A percentile compares a stretch with the other conserved stretches of the same genome.
Conservation (phyloP, 2,329 filamentous ascomycete genomes). For the Dothideomycetidae sp. region DNA sequence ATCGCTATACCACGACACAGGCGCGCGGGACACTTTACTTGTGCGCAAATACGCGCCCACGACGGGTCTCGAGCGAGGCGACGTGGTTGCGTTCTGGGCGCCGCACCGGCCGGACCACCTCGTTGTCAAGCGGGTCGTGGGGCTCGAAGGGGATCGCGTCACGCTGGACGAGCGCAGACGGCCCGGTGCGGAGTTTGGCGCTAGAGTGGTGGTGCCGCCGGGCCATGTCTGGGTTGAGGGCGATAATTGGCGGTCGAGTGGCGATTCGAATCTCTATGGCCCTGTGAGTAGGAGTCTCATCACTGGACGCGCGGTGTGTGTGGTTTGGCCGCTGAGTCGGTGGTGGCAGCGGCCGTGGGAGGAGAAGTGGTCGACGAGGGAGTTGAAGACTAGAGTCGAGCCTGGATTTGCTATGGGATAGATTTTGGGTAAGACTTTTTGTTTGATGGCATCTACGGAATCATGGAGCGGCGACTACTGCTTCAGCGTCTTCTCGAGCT, state of each 20-base stretch:
- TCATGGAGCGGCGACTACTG: too few relatives aligned
- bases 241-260: slow-evolving; percentile 57
- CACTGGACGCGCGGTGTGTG: slow-evolving; percentile 56
- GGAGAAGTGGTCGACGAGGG: slow-evolving; percentile 38
- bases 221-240: slow-evolving; percentile 95
- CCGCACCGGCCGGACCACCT: slow-evolving; percentile 55
- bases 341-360: slow-evolving; percentile 39
- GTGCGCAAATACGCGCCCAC: slow-evolving; percentile 21
- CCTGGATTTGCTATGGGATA: slow-evolving; percentile 14
- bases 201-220: slow-evolving; percentile 49
- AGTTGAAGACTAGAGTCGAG: slow-evolving; percentile 29
- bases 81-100: slow-evolving; percentile 31
- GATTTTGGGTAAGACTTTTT: too few relatives aligned
- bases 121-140: slow-evolving; percentile 72
- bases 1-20: slow-evolving; percentile 27
- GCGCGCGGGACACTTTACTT: slow-evolving; percentile 25
- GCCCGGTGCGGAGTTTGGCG: slow-evolving; percentile 25
- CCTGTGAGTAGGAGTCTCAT: slow-evolving; percentile 54
- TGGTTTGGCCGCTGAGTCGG: slow-evolving; percentile 54
- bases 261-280: slow-evolving; percentile 85
- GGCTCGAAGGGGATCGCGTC: slow-evolving; percentile 64
- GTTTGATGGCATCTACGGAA: too few relatives aligned
- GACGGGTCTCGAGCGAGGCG: slow-evolving; percentile 26
- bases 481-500: slow-evolving; percentile 33
- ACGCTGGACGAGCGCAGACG: slow-evolving; percentile 36